A percentile compares a stretch with the other conserved stretches of the same genome.
Conservation (phyloP, 1,284 basidiomycete genomes). For the Ustilago sp. region DNA sequence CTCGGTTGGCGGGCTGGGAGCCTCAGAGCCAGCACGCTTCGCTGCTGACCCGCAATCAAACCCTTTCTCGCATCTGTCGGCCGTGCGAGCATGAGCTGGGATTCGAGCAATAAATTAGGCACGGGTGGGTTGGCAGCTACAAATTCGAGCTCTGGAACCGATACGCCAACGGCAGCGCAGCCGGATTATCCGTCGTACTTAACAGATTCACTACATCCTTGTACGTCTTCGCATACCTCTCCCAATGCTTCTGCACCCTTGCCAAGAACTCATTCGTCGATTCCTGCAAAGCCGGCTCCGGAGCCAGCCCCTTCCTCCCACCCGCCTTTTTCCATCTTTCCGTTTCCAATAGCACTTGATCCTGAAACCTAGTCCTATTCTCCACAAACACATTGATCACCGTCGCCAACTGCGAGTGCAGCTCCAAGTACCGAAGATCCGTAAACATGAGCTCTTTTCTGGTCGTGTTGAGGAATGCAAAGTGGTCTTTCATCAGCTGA, state of each 20-base stretch:
- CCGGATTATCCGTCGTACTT: conserved; percentile 68
- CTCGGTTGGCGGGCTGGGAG: too few relatives aligned
- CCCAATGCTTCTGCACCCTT: conserved; percentile 61
- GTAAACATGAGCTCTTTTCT: conserved; percentile 68
- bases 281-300: conserved; percentile 39
- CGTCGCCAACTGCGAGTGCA: conserved; percentile 60
- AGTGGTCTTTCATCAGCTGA: conserved; percentile 68
- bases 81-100: too few relatives aligned
- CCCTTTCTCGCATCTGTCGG: too few relatives aligned
- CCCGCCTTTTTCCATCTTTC: conserved; percentile 48
- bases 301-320: conserved; percentile 22
- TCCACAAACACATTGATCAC: conserved; percentile 60
- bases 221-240: conserved; percentile 60
- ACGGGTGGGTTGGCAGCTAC: conserved; percentile 7
- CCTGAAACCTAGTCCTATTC: conserved; percentile 54
- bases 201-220: conserved; percentile 66
- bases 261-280: conserved; percentile 42
- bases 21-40: too few relatives aligned
- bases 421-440: conserved; percentile 59
- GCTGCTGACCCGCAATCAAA: too few relatives aligned
- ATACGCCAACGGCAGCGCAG: conserved; percentile 65
- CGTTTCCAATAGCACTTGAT: conserved; percentile 59
- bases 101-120: too few relatives aligned
- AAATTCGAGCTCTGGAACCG: conserved; percentile 60
- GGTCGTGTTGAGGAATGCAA: conserved; percentile 66